These are phyloP conservation scores for Rhinocladiella similis DNA, from an alignment of 2,329 filamentous ascomycete genomes.

Conservation along the genomic window DNA sequence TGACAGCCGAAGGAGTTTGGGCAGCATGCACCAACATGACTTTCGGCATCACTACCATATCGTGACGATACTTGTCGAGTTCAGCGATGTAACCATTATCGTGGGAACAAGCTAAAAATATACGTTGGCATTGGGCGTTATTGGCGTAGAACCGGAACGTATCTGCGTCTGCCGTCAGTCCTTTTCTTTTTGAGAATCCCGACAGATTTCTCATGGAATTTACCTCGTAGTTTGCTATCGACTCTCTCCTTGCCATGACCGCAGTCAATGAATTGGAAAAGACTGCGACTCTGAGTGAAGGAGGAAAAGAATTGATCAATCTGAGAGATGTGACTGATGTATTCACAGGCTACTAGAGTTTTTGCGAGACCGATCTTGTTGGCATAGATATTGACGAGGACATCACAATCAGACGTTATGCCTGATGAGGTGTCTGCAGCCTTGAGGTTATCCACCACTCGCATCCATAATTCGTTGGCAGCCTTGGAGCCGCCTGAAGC, in stretches of 20 bases:
- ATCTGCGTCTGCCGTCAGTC: constrained; percentile 23
- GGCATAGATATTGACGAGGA: constrained; percentile 59
- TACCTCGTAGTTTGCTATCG: constrained; percentile 61
- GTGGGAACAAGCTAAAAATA: constrained; percentile 64
- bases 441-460: constrained; percentile 20
- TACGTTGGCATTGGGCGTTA: constrained; percentile 63
- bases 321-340: constrained; percentile 31
- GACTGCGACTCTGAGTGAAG: constrained; percentile 42
- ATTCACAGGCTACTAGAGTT: constrained; percentile 48
- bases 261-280: constrained; percentile 64
- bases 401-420: constrained; percentile 40
- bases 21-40: constrained; percentile 21
- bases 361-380: constrained; percentile 57
- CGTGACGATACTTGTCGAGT: constrained; percentile 50
- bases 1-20: constrained; percentile 10
- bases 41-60: constrained; percentile 17
- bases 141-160: constrained; percentile 53
- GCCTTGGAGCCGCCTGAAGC: constrained; percentile 55
- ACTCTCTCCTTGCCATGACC: constrained; percentile 61
- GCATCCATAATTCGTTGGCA: constrained; percentile 24
- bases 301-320: constrained; percentile 26
- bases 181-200: background rate
- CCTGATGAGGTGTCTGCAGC: background rate
- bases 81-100: constrained; percentile 60
- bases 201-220: background rate